Base-by-base conservation (phyloP, 208 protist genomes). In the Ichthyophonus hoferi region DNA sequence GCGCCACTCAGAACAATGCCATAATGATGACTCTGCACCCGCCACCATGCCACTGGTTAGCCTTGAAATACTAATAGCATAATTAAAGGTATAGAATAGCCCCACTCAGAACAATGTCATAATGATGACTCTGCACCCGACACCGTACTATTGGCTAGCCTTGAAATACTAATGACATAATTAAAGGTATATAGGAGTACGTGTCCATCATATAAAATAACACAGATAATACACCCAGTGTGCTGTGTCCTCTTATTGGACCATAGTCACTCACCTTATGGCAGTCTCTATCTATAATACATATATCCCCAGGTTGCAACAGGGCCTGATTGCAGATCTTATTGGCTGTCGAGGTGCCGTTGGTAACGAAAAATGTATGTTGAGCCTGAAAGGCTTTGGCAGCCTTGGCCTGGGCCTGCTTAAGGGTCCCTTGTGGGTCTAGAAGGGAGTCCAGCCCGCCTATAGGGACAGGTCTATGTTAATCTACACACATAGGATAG, bases 401-500 rank as follows among this genome's bases (percentile, higher is more conserved):
- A 39, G 90, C 90, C 42, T 50, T n/a, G 42, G 86, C 87, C 85
- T 91, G 90, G 14, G 90, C 90, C 0, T 79, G 50, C 85, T 90
- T 91, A 77, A 91, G 83, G 35, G 90, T 42, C 3, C 90, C 90
- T 39, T 86, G 79, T 42, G 90, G 90, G 24, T 91, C 90, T 37
- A 91, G 88, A 37, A 91, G 90, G 31, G 90, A 91, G 38, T 91
- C 90, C 43, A 91, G 85, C 1, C 90, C 89, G 0, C 89, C 50
- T 67, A 24, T 7, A 24, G 7, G 50, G n/a, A n/a, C n/a, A n/a
- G n/a, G n/a, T n/a, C n/a, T n/a, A n/a, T n/a, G n/a, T n/a, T n/a
- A n/a, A n/a, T n/a, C n/a, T n/a, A n/a, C n/a, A n/a, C n/a, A n/a
- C n/a, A n/a, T n/a, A n/a, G n/a, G n/a, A n/a, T n/a, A n/a, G n/a